Evolutionary conservation across 2,329 filamentous ascomycete genomes (phyloP).

Genomic region (Claviceps fusiformis): DNA sequence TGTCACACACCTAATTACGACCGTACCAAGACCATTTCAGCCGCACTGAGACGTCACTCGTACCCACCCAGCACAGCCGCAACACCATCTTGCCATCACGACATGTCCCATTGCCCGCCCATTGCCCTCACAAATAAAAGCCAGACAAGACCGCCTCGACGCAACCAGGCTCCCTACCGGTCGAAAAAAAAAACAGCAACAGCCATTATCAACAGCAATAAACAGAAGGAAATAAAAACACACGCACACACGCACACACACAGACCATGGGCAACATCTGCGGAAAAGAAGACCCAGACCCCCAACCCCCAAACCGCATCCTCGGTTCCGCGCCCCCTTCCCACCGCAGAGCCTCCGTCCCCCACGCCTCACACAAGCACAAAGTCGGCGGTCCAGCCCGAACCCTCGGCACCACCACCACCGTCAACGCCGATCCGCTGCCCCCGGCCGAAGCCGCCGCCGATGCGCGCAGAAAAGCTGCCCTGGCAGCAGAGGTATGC

Average conservation of each 20-base stretch:
- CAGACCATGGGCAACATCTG: conserved; percentile 73
- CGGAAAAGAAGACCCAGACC: conserved; percentile 59
- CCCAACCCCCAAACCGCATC: conserved; percentile 55
- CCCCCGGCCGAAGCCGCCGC: conserved; percentile 12
- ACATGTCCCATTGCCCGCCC: background rate
- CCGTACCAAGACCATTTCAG: background rate
- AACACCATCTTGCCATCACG: background rate
- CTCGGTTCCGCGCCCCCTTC: conserved; percentile 42
- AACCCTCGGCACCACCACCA: conserved; percentile 42
- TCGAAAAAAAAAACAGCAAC: too few species aligned
- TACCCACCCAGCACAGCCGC: background rate
- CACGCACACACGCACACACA: too few species aligned
- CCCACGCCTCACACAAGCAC: conserved; percentile 15
- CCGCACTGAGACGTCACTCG: background rate
- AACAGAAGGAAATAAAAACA: background rate
- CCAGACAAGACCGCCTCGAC: background rate
- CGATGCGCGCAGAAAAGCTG: conserved; percentile 58
- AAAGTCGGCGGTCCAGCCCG: conserved; percentile 43
- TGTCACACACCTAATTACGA: background rate
- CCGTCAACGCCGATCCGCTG: conserved; percentile 19
- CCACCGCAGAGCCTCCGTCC: conserved; percentile 36
- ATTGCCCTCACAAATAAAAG: background rate
- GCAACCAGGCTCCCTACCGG: background rate
- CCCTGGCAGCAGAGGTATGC: conserved; percentile 77
- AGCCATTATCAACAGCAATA: too few species aligned